Conservation (phyloP, 169 alveolate species). For the Cryptosporidium baileyi region DNA sequence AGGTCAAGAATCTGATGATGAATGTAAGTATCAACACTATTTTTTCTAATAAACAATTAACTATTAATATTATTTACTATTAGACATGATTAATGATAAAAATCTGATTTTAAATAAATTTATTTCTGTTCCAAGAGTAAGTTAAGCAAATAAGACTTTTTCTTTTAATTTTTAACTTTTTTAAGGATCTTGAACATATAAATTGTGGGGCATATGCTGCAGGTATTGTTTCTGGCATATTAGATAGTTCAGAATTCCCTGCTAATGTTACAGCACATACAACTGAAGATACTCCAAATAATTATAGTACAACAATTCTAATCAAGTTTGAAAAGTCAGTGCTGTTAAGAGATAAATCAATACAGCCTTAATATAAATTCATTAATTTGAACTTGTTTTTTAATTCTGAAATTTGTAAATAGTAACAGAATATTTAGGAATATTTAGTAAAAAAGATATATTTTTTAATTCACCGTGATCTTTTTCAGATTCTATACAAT, state of each 20-base stretch:
- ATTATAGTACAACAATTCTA: conserved; percentile 77
- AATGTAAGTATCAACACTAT: conserved; percentile 70
- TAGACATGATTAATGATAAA: conserved; percentile 81
- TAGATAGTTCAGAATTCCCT: conserved; percentile 83
- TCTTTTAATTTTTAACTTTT: neutral
- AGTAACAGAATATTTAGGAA: conserved; percentile 72
- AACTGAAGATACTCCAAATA: conserved; percentile 74
- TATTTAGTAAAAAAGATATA: conserved; percentile 13
- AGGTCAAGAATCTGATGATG: conserved; percentile 80
- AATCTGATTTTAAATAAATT: conserved; percentile 75
- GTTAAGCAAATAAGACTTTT: neutral
- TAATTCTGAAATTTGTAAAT: neutral
- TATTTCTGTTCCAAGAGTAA: conserved; percentile 78
- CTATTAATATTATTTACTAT: neutral
- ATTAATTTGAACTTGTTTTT: neutral
- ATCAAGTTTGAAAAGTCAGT: conserved; percentile 73
- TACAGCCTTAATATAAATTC: conserved; percentile 46
- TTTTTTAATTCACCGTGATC: neutral
- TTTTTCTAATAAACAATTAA: neutral
- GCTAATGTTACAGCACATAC: conserved; percentile 85
- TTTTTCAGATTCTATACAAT: too few relatives aligned
- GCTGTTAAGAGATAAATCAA: conserved; percentile 40
- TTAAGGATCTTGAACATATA: conserved; percentile 78
- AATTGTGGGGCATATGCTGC: conserved; percentile 85
- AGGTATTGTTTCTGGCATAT: conserved; percentile 81